Conservation (phyloP, 495 filamentous ascomycete species). For the Podospora australis region DNA sequence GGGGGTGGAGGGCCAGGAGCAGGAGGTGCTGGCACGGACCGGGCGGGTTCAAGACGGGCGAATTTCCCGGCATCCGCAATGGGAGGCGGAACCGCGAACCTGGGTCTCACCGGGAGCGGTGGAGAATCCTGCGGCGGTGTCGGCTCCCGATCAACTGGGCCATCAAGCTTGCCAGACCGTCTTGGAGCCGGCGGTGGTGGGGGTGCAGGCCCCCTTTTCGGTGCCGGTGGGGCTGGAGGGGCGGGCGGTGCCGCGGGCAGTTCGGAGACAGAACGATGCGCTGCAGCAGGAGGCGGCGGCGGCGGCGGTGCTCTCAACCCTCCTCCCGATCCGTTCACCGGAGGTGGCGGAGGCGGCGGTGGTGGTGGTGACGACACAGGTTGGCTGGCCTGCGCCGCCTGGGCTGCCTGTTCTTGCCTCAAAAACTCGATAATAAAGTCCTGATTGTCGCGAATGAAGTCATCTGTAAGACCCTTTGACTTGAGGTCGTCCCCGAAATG, state of each 20-base stretch:
- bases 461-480: conserved; percentile 84
- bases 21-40: conserved; percentile 52
- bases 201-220: conserved; percentile 66
- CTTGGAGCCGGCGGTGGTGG: conserved; percentile 76
- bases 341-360: conserved; percentile 44
- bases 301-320: conserved; percentile 51
- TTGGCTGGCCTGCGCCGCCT: conserved; percentile 39
- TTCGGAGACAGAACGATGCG: conserved; percentile 23
- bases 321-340: conserved; percentile 22
- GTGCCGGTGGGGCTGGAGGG: conserved; percentile 43
- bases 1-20: conserved; percentile 75
- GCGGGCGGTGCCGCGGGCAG: conserved; percentile 13
- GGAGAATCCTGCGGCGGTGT: conserved; percentile 53
- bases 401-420: conserved; percentile 64
- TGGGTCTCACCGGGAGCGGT: conserved; percentile 49
- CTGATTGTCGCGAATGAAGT: conserved; percentile 84
- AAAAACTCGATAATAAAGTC: conserved; percentile 94
- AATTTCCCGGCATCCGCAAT: conserved; percentile 82
- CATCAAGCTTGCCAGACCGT: conserved; percentile 44
- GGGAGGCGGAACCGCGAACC: conserved; percentile 78
- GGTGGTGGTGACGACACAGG: conserved; percentile 52
- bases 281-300: conserved; percentile 41
- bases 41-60: conserved; percentile 48
- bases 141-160: conserved; percentile 41
- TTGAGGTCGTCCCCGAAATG: conserved; percentile 72